Conservation (phyloP, 129 eudicot species). For the Chrysanthemum makinoi region DNA sequence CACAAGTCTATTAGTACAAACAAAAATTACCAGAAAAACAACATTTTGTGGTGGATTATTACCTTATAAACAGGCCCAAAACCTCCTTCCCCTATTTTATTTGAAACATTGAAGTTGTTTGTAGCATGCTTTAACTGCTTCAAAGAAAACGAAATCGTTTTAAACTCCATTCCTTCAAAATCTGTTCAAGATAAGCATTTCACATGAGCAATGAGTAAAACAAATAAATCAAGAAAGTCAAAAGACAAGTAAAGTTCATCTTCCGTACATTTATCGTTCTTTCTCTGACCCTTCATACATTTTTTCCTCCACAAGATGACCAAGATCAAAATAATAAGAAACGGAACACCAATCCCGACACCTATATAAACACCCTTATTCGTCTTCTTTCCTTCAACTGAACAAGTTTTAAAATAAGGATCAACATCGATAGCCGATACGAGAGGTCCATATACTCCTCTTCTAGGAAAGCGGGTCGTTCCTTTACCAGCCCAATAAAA, state of each 20-base stretch:
- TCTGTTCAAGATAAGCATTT: constrained; percentile 36
- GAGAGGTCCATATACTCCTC: constrained; percentile 92
- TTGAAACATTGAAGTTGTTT: constrained; percentile 53
- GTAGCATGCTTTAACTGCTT: constrained; percentile 75
- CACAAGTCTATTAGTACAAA: constrained; percentile 9
- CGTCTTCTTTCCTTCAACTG: constrained; percentile 34
- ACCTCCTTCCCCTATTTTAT: constrained; percentile 88
- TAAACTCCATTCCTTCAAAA: constrained; percentile 61
- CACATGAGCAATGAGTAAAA: not conserved
- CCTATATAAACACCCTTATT: constrained; percentile 40
- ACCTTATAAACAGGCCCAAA: constrained; percentile 89
- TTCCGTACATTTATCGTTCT: constrained; percentile 35
- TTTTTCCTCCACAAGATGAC: constrained; percentile 56
- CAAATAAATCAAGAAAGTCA: constrained; percentile 22
- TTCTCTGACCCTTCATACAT: constrained; percentile 29
- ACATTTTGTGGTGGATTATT: not conserved
- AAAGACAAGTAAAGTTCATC: not conserved
- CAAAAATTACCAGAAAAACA: not conserved
- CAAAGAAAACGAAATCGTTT: constrained; percentile 57
- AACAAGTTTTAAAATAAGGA: constrained; percentile 55
- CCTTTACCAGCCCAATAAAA: constrained; percentile 91
- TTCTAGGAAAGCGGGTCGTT: constrained; percentile 70
- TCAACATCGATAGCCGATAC: constrained; percentile 81
- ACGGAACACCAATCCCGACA: constrained; percentile 40
- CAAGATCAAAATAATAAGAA: constrained; percentile 28